These are phyloP conservation scores for Exophiala spinifera DNA, from an alignment of 2,329 filamentous ascomycete genomes.

Conservation along the genomic window DNA sequence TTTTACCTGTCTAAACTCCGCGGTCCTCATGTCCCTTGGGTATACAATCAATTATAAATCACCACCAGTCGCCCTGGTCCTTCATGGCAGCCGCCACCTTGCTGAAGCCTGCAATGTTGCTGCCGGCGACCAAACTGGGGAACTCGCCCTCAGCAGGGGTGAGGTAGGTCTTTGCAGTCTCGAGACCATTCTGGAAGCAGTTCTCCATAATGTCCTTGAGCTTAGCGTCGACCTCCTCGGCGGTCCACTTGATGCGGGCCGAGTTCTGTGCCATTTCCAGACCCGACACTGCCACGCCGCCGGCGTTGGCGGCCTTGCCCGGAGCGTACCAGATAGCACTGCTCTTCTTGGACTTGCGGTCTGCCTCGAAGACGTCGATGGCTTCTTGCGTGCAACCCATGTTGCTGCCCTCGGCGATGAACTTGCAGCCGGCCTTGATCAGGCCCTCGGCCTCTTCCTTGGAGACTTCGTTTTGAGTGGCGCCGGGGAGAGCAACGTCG, in stretches of 20 bases:
- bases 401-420: conserved; percentile 95
- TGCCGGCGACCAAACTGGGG: conserved; percentile 85
- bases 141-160: conserved; percentile 74
- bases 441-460: conserved; percentile 84
- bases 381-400: conserved; percentile 98
- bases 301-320: conserved; percentile 95
- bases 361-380: conserved; percentile 85
- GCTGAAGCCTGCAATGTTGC: conserved; percentile 96
- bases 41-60: background rate
- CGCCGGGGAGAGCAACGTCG: conserved; percentile 86
- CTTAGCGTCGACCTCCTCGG: conserved; percentile 85
- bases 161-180: conserved; percentile 87
- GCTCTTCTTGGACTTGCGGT: conserved; percentile 66
- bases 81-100: conserved; percentile 95
- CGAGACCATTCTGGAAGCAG: conserved; percentile 84
- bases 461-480: conserved; percentile 96
- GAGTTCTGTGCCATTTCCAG: conserved; percentile 99
- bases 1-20: no score
- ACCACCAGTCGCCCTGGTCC: conserved; percentile 94
- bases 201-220: conserved; percentile 93
- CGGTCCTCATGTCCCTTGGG: no score
- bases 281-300: conserved; percentile 94
- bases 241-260: conserved; percentile 76
- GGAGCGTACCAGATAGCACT: conserved; percentile 90
- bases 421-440: conserved; percentile 71